These are phyloP conservation scores for Trametes gibbosa DNA, from an alignment of 768 basidiomycete species.

Conservation along the genomic window DNA sequence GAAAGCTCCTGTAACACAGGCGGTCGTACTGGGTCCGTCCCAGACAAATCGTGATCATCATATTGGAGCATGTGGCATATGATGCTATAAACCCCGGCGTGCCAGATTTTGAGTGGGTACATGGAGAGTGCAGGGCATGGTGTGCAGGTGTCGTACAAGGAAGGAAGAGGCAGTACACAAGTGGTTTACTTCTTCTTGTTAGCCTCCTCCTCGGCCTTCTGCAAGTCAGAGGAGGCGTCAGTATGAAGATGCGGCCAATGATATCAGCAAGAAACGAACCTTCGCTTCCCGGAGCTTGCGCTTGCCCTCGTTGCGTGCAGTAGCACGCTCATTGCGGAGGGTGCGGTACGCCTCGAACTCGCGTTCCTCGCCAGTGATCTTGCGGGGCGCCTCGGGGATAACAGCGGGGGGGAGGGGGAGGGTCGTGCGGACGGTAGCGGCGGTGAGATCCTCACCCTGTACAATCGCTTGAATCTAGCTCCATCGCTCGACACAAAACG, in stretches of 20 bases:
- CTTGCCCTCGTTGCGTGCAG: slow-evolving; percentile 79
- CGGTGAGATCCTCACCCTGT: slow-evolving; percentile 81
- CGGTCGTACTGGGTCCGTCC: background rate
- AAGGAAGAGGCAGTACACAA: slow-evolving; percentile 20
- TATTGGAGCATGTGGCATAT: slow-evolving; percentile 34
- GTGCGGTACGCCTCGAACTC: slow-evolving; percentile 86
- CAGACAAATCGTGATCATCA: slow-evolving; percentile 21
- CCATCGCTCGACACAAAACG: background rate
- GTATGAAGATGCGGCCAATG: slow-evolving; percentile 17
- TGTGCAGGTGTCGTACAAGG: slow-evolving; percentile 16
- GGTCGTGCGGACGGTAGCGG: slow-evolving; percentile 65
- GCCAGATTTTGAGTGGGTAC: slow-evolving; percentile 37
- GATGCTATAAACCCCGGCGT: slow-evolving; percentile 30
- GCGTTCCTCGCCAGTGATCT: slow-evolving; percentile 89
- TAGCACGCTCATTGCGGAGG: slow-evolving; percentile 81
- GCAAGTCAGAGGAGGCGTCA: slow-evolving; percentile 2
- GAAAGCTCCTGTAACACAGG: too few relatives aligned
- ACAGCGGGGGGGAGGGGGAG: slow-evolving; percentile 67
- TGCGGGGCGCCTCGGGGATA: slow-evolving; percentile 81
- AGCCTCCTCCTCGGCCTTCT: slow-evolving; percentile 92
- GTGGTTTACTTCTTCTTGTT: slow-evolving; percentile 80
- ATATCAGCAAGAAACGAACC: slow-evolving; percentile 43
- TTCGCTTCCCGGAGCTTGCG: slow-evolving; percentile 86
- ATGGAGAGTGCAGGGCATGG: slow-evolving; percentile 28
- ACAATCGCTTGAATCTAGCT: slow-evolving; percentile 12